phyloP scores from a whole-genome alignment of 495 filamentous ascomycete species.

The Aspergillus saccharolyticus region DNA sequence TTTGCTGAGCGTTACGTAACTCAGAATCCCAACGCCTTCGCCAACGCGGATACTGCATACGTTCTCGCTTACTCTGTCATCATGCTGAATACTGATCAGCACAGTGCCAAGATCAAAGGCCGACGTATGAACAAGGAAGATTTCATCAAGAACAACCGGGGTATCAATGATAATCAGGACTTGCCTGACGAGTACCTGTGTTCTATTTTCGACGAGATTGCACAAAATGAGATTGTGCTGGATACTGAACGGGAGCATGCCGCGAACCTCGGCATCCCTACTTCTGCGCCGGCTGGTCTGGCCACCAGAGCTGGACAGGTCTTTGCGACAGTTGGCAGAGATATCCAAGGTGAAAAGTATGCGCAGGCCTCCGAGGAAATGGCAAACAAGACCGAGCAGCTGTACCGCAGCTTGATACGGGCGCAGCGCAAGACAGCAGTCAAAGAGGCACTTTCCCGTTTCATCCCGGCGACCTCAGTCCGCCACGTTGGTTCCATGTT shows the following conservation, averaged over 20 bases:
- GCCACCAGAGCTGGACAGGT: slow-evolving; percentile 86
- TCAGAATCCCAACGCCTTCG: slow-evolving; percentile 95
- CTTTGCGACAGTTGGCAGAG: slow-evolving; percentile 81
- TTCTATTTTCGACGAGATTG: slow-evolving; percentile 89
- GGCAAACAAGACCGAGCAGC: slow-evolving; percentile 77
- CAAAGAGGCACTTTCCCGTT: slow-evolving; percentile 63
- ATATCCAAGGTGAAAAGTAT: slow-evolving; percentile 89
- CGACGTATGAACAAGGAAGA: slow-evolving; percentile 89
- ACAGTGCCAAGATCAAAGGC: slow-evolving; percentile 79
- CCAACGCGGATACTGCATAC: slow-evolving; percentile 97
- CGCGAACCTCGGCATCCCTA: slow-evolving; percentile 60
- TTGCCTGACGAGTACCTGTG: slow-evolving; percentile 87
- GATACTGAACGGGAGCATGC: slow-evolving; percentile 85
- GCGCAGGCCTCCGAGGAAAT: slow-evolving; percentile 94
- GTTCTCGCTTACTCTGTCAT: slow-evolving; percentile 95
- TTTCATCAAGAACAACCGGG: slow-evolving; percentile 97
- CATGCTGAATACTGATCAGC: slow-evolving; percentile 92
- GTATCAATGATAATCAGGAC: slow-evolving; percentile 95
- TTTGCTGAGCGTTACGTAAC: slow-evolving; percentile 94
- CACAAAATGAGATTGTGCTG: slow-evolving; percentile 86
- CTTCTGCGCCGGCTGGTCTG: slow-evolving; percentile 57
- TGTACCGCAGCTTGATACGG: slow-evolving; percentile 84
- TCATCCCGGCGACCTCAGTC: slow-evolving; percentile 86
- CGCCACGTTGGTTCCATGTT: slow-evolving; percentile 98
- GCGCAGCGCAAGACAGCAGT: slow-evolving; percentile 74